Percentiles rank a stretch among this genome's conserved stretches.
Evolutionary conservation across 352 stramenopile species (phyloP).

Genomic region (Discostella stelligera): DNA sequence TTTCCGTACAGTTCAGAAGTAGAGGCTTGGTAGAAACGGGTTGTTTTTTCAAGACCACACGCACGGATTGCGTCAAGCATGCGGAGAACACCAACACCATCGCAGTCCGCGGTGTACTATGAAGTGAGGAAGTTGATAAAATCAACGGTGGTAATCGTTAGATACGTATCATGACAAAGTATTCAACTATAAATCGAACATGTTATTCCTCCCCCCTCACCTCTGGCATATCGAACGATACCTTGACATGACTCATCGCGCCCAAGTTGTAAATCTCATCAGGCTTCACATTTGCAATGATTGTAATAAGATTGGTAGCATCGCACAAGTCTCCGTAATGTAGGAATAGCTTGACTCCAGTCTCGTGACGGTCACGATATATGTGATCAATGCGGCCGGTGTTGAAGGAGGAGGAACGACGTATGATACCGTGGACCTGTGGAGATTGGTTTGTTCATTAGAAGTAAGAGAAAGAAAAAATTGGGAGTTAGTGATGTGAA

Average conservation of each 20-base stretch:
- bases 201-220: conserved; percentile 71
- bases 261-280: conserved; percentile 99
- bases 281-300: conserved; percentile 92
- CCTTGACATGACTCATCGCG: conserved; percentile 98
- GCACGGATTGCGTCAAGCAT: conserved; percentile 96
- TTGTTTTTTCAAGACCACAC: conserved; percentile 84
- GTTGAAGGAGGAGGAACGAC: conserved; percentile 97
- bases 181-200: conserved; percentile 3
- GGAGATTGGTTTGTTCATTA: background rate
- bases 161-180: background rate
- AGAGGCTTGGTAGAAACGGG: conserved; percentile 94
- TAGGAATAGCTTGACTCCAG: conserved; percentile 92
- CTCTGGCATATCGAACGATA: conserved; percentile 99
- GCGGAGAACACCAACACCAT: conserved; percentile 93
- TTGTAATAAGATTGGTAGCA: conserved; percentile 93
- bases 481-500: no score
- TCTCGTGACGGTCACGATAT: conserved; percentile 94
- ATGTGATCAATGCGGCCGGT: conserved; percentile 97
- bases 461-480: conserved; percentile 8
- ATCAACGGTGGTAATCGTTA: background rate
- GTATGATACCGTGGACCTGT: conserved; percentile 90
- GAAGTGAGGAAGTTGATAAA: background rate
- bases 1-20: conserved; percentile 98
- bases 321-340: conserved; percentile 99
- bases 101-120: conserved; percentile 96